Evolutionary conservation across 1,139 yeast genomes (phyloP), one percentile per base, ranked within the genome.

Genomic region (Blastobotrys malaysiensis): DNA sequence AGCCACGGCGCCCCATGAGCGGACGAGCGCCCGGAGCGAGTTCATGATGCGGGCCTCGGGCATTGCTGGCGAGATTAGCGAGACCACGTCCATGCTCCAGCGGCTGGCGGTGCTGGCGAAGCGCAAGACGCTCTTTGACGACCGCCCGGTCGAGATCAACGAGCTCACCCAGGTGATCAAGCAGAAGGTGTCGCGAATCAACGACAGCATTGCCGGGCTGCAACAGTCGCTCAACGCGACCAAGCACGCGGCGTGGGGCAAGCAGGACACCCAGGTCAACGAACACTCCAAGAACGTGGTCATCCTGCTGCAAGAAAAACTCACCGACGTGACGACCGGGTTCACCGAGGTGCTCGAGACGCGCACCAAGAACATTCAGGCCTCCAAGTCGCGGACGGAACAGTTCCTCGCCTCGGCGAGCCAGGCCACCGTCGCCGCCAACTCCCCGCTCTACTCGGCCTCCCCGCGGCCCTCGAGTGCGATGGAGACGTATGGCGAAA

Each of bases 91-190:
- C 55, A 76, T 90, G 64, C 77, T 95, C 57, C 83, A 87, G 50
- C 85, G 90, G 63, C 76, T 93, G 51, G 97, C 99, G 1, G 72
- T 70, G 59, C 65, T 93, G 59, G 97, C 99, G 9, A 88, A 86
- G 69, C 77, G 91, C 63, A 91, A 90, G 69, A 96, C 97, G n/a
- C 73, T 93, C 65, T 88, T 93, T 64, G 97, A 91, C 67, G 99
- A 95, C 70, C 84, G 87, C 62, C 97, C 99, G 1, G 84, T 88
- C 27, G 99, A 93, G 68, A 88, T 95, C 58, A 88, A 93, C 18
- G 97, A 93, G 69, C 76, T 95, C 61, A 90, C 99, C 1, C 88
- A 86, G 66, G 87, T 93, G 50, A 90, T 93, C 65, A 95, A 93
- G 67, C 97, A 93, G 69, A 96, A 90, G 68, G 88, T 95, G 46